A percentile compares a stretch with the other conserved stretches of the same genome.
phyloP scores from a whole-genome alignment of 352 stramenopile species.

The Hyaloperonospora brassicae region DNA sequence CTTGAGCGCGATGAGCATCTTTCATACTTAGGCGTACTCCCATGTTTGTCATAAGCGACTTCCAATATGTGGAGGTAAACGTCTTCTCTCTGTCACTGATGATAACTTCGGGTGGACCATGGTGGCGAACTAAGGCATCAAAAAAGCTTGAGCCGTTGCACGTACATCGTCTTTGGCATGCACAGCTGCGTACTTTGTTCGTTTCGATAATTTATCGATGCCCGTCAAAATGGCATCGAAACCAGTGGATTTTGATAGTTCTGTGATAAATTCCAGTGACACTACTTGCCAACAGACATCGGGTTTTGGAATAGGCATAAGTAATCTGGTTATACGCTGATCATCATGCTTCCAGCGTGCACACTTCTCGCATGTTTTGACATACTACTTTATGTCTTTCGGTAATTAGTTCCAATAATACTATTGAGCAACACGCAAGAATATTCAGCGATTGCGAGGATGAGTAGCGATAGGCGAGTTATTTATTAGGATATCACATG shows the following conservation, averaged over 20 bases:
- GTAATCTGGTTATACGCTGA: not conserved
- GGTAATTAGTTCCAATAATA: not conserved
- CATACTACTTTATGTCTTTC: not conserved
- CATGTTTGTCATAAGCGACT: constrained; percentile 7
- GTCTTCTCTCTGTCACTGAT: constrained; percentile 6
- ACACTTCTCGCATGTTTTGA: not conserved
- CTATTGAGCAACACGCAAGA: not conserved
- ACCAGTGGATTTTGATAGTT: not conserved
- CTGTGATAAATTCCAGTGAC: not conserved
- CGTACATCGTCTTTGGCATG: constrained; percentile 10
- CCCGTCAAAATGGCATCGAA: constrained; percentile 1
- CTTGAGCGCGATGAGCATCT: constrained; percentile 5
- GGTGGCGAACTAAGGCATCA: constrained; percentile 6
- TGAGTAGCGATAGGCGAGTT: not conserved
- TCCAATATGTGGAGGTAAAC: constrained; percentile 7
- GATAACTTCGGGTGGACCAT: not conserved
- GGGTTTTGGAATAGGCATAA: constrained; percentile 1
- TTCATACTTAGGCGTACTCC: constrained; percentile 8
- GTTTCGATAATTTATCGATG: not conserved
- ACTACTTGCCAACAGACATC: not conserved
- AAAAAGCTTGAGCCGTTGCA: constrained; percentile 9
- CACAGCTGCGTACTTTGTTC: not conserved
- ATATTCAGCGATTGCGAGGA: not conserved
- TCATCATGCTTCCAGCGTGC: not conserved
- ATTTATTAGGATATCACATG: not conserved